A percentile compares a stretch with the other conserved stretches of the same genome.
Conservation (phyloP, 345 rosid species). For the Salix koriyanagi region DNA sequence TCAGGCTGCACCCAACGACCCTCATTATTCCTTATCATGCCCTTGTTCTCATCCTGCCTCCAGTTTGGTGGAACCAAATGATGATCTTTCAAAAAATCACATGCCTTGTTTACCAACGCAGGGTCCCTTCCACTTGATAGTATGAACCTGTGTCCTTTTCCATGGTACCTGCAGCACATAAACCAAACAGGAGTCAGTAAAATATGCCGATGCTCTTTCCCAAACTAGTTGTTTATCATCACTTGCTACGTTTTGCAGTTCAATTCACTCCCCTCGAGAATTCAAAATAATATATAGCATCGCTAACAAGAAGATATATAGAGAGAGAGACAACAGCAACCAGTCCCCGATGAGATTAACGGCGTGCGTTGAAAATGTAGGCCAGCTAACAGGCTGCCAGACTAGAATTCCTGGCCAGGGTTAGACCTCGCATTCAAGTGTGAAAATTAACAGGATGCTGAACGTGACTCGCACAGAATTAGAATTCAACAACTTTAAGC, state of each 20-base stretch:
- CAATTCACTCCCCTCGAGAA: too few species aligned
- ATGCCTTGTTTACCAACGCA: slow-evolving; percentile 75
- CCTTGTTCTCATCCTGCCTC: slow-evolving; percentile 80
- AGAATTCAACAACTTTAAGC: not conserved
- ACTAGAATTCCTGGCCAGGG: not conserved
- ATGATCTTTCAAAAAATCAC: slow-evolving; percentile 71
- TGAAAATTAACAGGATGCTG: not conserved
- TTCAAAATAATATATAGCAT: too few species aligned
- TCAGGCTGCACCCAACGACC: slow-evolving; percentile 85
- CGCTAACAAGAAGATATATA: too few species aligned
- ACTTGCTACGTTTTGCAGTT: too few species aligned
- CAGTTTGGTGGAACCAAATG: slow-evolving; percentile 73
- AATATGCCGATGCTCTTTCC: too few species aligned
- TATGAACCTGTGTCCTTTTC: slow-evolving; percentile 66
- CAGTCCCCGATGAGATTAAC: too few species aligned
- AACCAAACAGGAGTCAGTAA: not conserved
- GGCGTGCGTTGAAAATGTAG: too few species aligned
- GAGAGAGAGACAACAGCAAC: too few species aligned
- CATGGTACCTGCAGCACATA: slow-evolving; percentile 50
- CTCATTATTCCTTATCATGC: slow-evolving; percentile 54
- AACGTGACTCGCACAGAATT: not conserved
- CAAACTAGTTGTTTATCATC: too few species aligned
- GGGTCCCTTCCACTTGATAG: slow-evolving; percentile 69
- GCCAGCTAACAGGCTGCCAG: not conserved
- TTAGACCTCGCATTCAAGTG: not conserved